A percentile compares a stretch with the other conserved stretches of the same genome.
phyloP scores from a whole-genome alignment of 352 stramenopile species.

The Aphanomyces invadans region DNA sequence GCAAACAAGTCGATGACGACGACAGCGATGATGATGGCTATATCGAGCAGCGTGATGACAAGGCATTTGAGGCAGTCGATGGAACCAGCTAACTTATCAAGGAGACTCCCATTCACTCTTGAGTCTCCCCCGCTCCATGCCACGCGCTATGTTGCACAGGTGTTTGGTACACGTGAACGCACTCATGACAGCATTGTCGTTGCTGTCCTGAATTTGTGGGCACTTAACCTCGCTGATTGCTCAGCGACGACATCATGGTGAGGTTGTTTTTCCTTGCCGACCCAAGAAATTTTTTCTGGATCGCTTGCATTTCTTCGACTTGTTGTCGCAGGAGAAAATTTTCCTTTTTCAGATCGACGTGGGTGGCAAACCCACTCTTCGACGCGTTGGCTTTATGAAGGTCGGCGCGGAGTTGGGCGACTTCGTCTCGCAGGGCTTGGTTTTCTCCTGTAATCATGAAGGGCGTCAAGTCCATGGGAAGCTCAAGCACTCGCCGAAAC shows the following conservation, averaged over 20 bases:
- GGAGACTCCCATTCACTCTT: too few species aligned
- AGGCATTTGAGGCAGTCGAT: neutral
- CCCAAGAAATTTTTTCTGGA: conserved; percentile 57
- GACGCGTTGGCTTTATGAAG: conserved; percentile 11
- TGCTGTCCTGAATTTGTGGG: neutral
- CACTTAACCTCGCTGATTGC: conserved; percentile 14
- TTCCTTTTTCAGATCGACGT: conserved; percentile 71
- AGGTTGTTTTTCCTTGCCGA: conserved; percentile 73
- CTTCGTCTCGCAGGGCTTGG: conserved; percentile 6
- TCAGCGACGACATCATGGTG: conserved; percentile 42
- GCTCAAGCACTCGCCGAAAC: neutral
- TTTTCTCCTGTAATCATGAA: conserved; percentile 22
- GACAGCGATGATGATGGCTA: conserved; percentile 8
- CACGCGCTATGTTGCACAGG: too few species aligned
- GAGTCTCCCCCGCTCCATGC: too few species aligned
- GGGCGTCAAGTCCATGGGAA: neutral
- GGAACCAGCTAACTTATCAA: too few species aligned
- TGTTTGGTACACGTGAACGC: too few species aligned
- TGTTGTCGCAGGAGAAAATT: conserved; percentile 56
- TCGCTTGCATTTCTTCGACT: conserved; percentile 60
- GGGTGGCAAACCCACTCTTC: conserved; percentile 38
- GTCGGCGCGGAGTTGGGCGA: conserved; percentile 24
- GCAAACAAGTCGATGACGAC: conserved; percentile 9
- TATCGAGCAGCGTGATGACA: neutral
- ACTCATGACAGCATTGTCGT: too few species aligned